Conservation (phyloP, 2,329 filamentous ascomycete genomes). For the Fusarium sp. region DNA sequence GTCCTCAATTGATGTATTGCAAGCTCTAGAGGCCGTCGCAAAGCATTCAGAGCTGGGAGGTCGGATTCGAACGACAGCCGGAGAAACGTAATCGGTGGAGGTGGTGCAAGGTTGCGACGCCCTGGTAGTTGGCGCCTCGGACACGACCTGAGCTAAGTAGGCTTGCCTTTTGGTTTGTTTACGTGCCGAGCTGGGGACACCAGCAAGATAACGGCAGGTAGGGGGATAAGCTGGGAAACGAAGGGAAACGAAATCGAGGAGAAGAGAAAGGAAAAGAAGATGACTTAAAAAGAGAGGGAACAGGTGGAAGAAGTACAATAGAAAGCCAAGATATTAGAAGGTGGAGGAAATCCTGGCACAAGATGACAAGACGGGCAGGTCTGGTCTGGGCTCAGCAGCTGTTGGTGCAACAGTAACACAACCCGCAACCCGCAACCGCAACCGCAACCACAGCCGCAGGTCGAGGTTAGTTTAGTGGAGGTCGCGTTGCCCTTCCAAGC, state of each 20-base stretch:
- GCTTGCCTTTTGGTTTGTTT: constrained; percentile 12
- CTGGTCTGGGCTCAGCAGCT: constrained; percentile 12
- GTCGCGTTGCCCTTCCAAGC: constrained; percentile 36
- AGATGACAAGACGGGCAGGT: constrained; percentile 26
- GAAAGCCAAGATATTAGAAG: constrained; percentile 28
- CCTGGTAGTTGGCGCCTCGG: constrained; percentile 22
- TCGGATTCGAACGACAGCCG: constrained; percentile 28
- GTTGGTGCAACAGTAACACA: constrained; percentile 25
- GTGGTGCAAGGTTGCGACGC: constrained; percentile 28
- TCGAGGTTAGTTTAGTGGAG: background rate
- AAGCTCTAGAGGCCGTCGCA: constrained; percentile 27
- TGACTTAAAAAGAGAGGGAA: constrained; percentile 25
- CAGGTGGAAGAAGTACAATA: background rate
- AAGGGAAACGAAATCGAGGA: constrained; percentile 28
- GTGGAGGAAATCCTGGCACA: constrained; percentile 44
- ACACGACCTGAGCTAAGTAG: constrained; percentile 22
- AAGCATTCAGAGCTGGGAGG: constrained; percentile 39
- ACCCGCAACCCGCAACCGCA: background rate
- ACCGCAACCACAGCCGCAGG: constrained; percentile 14
- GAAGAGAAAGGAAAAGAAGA: constrained; percentile 39
- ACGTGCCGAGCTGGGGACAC: constrained; percentile 23
- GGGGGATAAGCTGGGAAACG: constrained; percentile 14
- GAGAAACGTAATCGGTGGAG: constrained; percentile 16
- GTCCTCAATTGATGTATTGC: constrained; percentile 45
- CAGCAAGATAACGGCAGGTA: constrained; percentile 32